Evolutionary conservation across 148 eudicot genomes (phyloP).

Genomic region (Chenopodium formosanum): DNA sequence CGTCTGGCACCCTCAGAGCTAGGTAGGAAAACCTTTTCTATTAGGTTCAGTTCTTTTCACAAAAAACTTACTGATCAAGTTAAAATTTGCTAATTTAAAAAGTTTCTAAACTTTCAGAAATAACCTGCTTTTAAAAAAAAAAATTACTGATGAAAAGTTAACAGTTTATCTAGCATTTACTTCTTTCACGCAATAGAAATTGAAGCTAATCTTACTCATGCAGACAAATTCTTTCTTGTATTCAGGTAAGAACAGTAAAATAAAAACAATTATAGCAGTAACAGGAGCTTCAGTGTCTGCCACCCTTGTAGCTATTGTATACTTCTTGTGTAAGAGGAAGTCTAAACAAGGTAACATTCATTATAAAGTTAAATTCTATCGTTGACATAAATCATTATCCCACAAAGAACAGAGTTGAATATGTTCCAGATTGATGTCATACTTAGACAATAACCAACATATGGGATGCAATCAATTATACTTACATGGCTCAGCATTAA

Average conservation of each 20-base stretch:
- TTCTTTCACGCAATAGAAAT: too few species aligned
- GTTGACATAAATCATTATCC: background rate
- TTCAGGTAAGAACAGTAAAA: slow-evolving; percentile 14
- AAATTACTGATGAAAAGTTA: too few species aligned
- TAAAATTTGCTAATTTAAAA: too few species aligned
- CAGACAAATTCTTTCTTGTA: background rate
- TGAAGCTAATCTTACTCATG: background rate
- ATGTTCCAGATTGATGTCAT: too few species aligned
- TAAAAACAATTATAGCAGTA: slow-evolving; percentile 6
- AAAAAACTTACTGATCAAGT: too few species aligned
- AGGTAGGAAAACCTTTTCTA: background rate
- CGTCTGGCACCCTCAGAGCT: background rate
- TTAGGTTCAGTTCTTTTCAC: background rate
- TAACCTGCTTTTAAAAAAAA: too few species aligned
- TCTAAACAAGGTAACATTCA: slow-evolving; percentile 14
- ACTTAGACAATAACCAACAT: too few species aligned
- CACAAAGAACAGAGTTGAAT: too few species aligned
- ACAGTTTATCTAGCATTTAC: too few species aligned
- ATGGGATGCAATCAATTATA: too few species aligned
- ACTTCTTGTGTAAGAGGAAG: slow-evolving; percentile 4
- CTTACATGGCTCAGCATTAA: too few species aligned
- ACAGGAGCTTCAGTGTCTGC: slow-evolving; percentile 9
- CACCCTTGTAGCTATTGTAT: background rate
- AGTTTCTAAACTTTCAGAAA: too few species aligned
- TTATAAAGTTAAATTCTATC: background rate